Conservation (phyloP, 129 eudicot species). For the Pseudognaphalium luteoalbum region DNA sequence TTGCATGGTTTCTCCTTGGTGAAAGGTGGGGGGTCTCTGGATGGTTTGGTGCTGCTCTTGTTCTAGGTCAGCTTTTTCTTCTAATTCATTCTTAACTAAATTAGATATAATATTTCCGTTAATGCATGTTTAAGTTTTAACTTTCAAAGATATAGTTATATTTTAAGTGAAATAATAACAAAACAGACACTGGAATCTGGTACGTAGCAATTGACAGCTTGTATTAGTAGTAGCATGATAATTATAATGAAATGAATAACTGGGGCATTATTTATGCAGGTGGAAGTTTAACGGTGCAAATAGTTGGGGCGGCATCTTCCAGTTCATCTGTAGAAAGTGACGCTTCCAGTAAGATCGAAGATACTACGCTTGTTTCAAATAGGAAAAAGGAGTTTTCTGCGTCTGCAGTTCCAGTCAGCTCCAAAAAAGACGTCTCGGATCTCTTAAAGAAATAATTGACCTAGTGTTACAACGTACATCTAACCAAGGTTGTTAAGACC, state of each 20-base stretch:
- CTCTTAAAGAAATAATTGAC: constrained; percentile 39
- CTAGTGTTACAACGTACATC: background rate
- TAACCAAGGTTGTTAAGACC: constrained; percentile 3
- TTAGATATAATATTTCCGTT: background rate
- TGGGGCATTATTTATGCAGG: constrained; percentile 36
- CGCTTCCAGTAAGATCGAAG: constrained; percentile 24
- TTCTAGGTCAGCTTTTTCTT: constrained; percentile 50
- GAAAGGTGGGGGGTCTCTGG: constrained; percentile 88
- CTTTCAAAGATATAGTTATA: background rate
- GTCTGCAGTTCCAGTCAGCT: constrained; percentile 42
- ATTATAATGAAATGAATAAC: background rate
- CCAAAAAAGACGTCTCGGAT: constrained; percentile 40
- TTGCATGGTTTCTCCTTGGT: constrained; percentile 96
- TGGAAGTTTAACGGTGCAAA: constrained; percentile 86
- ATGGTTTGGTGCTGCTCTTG: constrained; percentile 90
- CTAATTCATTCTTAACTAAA: background rate
- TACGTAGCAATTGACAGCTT: background rate
- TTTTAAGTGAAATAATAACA: background rate
- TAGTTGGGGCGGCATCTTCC: constrained; percentile 63
- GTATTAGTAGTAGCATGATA: background rate
- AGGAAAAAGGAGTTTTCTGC: constrained; percentile 41
- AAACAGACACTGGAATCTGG: background rate
- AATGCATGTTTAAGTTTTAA: background rate
- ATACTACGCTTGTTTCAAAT: constrained; percentile 38
- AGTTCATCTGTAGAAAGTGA: constrained; percentile 24